phyloP scores from a whole-genome alignment of 257 asterid genomes.

The Petrea volubilis region DNA sequence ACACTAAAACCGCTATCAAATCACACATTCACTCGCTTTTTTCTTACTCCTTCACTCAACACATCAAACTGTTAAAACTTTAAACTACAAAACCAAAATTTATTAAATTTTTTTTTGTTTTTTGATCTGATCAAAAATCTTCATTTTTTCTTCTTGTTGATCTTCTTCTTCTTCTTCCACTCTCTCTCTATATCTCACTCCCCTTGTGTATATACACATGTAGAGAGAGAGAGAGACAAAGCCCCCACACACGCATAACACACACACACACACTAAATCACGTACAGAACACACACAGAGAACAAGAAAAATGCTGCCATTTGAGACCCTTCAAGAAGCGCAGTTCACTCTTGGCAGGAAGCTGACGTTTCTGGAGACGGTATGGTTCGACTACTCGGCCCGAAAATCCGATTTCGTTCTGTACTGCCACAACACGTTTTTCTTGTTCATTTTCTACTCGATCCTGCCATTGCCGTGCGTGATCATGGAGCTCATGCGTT shows the following conservation, averaged over 20 bases:
- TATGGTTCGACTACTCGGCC: slow-evolving; percentile 69
- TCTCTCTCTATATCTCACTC: slow-evolving; percentile 30
- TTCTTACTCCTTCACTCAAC: too few species aligned
- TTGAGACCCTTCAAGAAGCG: slow-evolving; percentile 49
- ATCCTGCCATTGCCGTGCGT: slow-evolving; percentile 58
- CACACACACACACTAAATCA: background rate
- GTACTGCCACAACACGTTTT: slow-evolving; percentile 64
- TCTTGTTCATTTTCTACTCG: slow-evolving; percentile 60
- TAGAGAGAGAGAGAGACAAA: slow-evolving; percentile 30
- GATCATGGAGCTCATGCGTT: slow-evolving; percentile 42
- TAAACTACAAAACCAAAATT: background rate
- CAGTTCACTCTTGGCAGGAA: slow-evolving; percentile 55
- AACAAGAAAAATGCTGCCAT: slow-evolving; percentile 58
- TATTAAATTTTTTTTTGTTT: too few species aligned
- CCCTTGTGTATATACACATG: background rate
- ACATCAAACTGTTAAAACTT: background rate
- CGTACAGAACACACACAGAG: background rate
- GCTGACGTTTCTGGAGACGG: slow-evolving; percentile 50
- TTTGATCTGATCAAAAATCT: too few species aligned
- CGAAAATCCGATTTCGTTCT: slow-evolving; percentile 51
- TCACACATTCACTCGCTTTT: background rate
- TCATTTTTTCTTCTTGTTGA: background rate
- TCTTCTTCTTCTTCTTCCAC: background rate
- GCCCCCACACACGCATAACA: too few species aligned
- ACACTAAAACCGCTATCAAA: background rate